These are phyloP conservation scores for Populus nigra DNA, from an alignment of 345 rosid species.

Conservation along the genomic window DNA sequence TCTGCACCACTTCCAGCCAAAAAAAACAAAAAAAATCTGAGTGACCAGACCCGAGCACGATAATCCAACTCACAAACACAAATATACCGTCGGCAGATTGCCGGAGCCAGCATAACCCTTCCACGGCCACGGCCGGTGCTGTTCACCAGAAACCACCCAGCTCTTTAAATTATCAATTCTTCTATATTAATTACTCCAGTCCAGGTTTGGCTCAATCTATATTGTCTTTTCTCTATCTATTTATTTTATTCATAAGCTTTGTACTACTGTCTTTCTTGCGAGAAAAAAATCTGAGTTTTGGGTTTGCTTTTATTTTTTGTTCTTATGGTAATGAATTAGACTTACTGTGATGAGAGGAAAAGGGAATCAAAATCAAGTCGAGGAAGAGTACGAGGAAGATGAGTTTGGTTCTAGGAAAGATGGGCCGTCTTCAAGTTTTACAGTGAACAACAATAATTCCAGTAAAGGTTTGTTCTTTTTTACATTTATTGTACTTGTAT, in stretches of 20 bases:
- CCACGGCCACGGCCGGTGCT: neutral
- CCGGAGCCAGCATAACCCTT: neutral
- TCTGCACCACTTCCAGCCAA: neutral
- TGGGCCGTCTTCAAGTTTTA: conserved; percentile 46
- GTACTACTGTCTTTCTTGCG: neutral
- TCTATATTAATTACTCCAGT: neutral
- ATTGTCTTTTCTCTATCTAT: neutral
- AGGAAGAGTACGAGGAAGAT: conserved; percentile 79
- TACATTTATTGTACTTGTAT: neutral
- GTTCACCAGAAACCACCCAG: neutral
- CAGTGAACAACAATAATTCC: conserved; percentile 14
- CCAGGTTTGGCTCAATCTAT: neutral
- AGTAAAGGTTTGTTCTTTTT: conserved; percentile 38
- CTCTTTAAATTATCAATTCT: neutral
- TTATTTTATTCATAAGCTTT: neutral
- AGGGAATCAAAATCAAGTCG: conserved; percentile 55
- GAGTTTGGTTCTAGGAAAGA: conserved; percentile 62
- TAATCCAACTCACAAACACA: neutral
- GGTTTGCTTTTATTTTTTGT: neutral
- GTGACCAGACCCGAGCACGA: neutral
- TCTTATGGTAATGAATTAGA: neutral
- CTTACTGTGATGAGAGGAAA: conserved; percentile 57
- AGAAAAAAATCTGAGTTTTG: conserved; percentile 3
- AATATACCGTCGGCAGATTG: neutral
- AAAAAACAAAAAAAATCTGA: too few species aligned